Conservation (phyloP, 345 rosid species). For the Populus ilicifolia region DNA sequence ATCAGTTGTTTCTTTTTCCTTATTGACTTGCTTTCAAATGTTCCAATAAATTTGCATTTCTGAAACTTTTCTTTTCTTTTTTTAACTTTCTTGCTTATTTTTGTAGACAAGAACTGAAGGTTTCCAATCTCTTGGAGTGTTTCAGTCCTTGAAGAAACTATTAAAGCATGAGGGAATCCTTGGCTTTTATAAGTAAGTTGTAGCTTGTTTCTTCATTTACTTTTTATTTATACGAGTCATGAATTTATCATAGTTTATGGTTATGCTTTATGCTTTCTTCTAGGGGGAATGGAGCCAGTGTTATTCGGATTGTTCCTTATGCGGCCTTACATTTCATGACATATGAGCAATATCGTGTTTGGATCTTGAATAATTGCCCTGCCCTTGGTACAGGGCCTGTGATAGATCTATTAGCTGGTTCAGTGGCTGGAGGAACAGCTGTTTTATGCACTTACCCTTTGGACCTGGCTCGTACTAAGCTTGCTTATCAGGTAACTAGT, state of each 20-base stretch:
- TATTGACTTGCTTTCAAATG: background rate
- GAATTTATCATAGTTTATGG: background rate
- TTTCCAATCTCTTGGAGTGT: conserved; percentile 71
- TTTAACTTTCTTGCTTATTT: background rate
- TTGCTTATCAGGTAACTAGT: conserved; percentile 82
- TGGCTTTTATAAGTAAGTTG: conserved; percentile 81
- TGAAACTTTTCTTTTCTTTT: background rate
- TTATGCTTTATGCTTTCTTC: conserved; percentile 11
- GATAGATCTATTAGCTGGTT: conserved; percentile 90
- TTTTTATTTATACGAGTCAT: background rate
- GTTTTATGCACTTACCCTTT: conserved; percentile 92
- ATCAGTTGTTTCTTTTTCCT: background rate
- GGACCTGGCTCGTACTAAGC: conserved; percentile 93
- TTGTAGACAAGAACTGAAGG: conserved; percentile 80
- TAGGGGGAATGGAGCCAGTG: conserved; percentile 98
- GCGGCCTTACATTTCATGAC: conserved; percentile 98
- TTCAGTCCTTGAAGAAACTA: conserved; percentile 66
- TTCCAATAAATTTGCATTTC: background rate
- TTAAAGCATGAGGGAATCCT: conserved; percentile 72
- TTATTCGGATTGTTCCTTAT: conserved; percentile 86
- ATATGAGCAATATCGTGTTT: conserved; percentile 82
- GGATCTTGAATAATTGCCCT: conserved; percentile 71
- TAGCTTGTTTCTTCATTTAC: background rate
- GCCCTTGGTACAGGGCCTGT: conserved; percentile 80
- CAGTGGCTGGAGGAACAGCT: conserved; percentile 95